A percentile compares a stretch with the other conserved stretches of the same genome.
phyloP scores from a whole-genome alignment of 345 rosid genomes.

The Acer yangbiense region DNA sequence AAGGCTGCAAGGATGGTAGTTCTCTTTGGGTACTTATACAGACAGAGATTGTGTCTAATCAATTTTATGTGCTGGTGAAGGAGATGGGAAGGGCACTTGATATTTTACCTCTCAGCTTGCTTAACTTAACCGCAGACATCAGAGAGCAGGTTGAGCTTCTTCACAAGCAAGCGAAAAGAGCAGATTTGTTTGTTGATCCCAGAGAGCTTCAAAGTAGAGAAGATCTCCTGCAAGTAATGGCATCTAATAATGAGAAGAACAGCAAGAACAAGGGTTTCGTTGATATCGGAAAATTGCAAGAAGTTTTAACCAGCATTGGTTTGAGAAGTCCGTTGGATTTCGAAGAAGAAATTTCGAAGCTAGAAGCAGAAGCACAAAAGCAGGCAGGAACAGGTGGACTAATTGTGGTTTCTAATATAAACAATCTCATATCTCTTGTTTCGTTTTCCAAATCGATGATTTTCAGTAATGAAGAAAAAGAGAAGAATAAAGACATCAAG shows the following conservation, averaged over 20 bases:
- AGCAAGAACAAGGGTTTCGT: conserved; percentile 37
- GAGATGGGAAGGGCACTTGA: conserved; percentile 72
- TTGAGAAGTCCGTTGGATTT: conserved; percentile 43
- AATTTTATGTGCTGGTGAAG: conserved; percentile 52
- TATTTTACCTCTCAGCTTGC: conserved; percentile 63
- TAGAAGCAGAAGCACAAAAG: conserved; percentile 52
- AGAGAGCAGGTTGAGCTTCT: conserved; percentile 72
- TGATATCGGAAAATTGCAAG: conserved; percentile 36
- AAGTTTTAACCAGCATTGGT: conserved; percentile 48
- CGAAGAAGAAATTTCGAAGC: conserved; percentile 54
- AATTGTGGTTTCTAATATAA: conserved; percentile 61
- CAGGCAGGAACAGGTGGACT: conserved; percentile 79
- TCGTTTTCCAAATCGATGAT: conserved; percentile 47
- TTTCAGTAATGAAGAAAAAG: conserved; percentile 33
- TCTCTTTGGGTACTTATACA: conserved; percentile 52
- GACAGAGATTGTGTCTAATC: conserved; percentile 44
- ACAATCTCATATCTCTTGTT: conserved; percentile 57
- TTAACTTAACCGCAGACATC: conserved; percentile 42
- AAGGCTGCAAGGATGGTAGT: conserved; percentile 55
- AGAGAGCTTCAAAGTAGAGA: conserved; percentile 49
- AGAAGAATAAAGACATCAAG: conserved; percentile 26
- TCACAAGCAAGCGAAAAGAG: conserved; percentile 59
- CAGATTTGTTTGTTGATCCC: conserved; percentile 45
- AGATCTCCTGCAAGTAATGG: conserved; percentile 46
- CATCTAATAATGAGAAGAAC: conserved; percentile 40